Conservation (phyloP, 176 grass and related monocot genomes). For the Phragmites australis region DNA sequence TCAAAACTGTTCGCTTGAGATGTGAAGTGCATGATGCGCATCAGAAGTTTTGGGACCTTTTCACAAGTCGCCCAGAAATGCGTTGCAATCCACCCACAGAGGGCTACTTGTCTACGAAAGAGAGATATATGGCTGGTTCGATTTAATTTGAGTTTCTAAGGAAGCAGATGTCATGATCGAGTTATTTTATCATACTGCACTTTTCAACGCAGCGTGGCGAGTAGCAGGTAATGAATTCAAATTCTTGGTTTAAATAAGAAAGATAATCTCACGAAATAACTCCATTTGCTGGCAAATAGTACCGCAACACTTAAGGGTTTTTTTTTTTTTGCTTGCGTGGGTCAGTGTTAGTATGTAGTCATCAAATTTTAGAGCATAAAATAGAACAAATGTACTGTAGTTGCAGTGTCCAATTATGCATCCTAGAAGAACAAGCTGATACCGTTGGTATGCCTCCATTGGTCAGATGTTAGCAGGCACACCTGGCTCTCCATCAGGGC, state of each 20-base stretch:
- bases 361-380: not conserved
- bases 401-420: not conserved
- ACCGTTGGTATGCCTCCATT: not conserved
- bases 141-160: not conserved
- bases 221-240: not conserved
- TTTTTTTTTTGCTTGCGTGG: not conserved
- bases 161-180: not conserved
- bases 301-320: not conserved
- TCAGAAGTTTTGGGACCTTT: not conserved
- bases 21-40: not conserved
- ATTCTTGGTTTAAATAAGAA: not conserved
- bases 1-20: not conserved
- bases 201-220: not conserved
- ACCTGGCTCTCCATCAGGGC: not conserved
- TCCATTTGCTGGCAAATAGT: not conserved
- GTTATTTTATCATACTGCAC: not conserved
- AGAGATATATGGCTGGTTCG: not conserved
- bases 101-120: not conserved
- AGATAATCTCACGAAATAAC: not conserved
- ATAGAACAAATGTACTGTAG: not conserved
- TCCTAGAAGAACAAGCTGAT: not conserved
- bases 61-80: not conserved
- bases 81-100: not conserved
- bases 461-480: not conserved
- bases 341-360: not conserved